Evolutionary conservation across 2,329 filamentous ascomycete species (phyloP).

Genomic region (Colletotrichum tropicicola): DNA sequence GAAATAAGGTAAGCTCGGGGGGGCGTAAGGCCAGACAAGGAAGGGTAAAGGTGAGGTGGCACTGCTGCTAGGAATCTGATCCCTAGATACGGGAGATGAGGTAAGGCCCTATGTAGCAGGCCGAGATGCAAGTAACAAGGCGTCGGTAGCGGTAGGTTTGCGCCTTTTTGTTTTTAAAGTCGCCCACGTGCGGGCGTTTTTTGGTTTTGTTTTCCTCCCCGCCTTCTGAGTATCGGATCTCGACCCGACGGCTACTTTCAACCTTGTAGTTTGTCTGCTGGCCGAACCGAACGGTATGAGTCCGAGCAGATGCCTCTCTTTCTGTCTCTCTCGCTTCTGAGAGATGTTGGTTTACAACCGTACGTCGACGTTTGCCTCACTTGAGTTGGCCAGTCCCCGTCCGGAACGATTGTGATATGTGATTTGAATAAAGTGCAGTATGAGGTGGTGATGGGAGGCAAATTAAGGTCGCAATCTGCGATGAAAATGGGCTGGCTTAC

Average conservation of each 20-base stretch:
- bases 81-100: conserved; percentile 30
- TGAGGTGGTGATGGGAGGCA: neutral
- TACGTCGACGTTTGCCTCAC: conserved; percentile 17
- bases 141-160: conserved; percentile 13
- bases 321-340: neutral
- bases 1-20: conserved; percentile 31
- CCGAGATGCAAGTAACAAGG: conserved; percentile 22
- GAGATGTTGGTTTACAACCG: neutral
- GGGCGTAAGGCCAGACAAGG: conserved; percentile 17
- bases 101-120: conserved; percentile 24
- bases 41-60: conserved; percentile 29
- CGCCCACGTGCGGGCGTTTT: conserved; percentile 10
- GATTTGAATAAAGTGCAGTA: neutral
- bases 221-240: neutral
- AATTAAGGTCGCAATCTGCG: conserved; percentile 11
- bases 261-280: no score
- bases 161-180: conserved; percentile 13
- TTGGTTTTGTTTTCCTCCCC: neutral
- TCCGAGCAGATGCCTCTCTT: neutral
- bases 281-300: neutral
- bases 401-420: conserved; percentile 9
- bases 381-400: conserved; percentile 5
- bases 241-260: conserved; percentile 8
- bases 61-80: conserved; percentile 30
- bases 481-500: conserved; percentile 18